Conservation (phyloP, 192 early-diverging fungal genomes). For the Coemansia sp. region DNA sequence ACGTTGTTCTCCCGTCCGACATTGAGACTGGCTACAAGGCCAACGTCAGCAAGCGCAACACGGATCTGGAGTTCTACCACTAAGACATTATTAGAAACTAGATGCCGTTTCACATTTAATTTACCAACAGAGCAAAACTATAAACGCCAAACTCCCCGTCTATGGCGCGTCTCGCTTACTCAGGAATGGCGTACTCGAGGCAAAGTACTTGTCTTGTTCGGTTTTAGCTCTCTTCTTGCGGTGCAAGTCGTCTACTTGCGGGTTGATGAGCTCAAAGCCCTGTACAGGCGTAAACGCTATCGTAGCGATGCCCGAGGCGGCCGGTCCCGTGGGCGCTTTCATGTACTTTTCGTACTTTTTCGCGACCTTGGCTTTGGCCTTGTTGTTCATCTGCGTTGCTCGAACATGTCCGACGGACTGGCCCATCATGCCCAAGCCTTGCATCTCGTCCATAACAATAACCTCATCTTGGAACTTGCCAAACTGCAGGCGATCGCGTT, state of each 20-base stretch:
- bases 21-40: slow-evolving; percentile 96
- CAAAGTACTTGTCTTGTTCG: slow-evolving; percentile 76
- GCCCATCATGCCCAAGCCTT: slow-evolving; percentile 88
- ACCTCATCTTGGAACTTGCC: slow-evolving; percentile 89
- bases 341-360: slow-evolving; percentile 61
- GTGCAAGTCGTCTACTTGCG: slow-evolving; percentile 59
- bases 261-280: slow-evolving; percentile 91
- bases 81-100: slow-evolving; percentile 38
- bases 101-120: background rate
- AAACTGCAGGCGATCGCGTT: slow-evolving; percentile 90
- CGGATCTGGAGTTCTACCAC: slow-evolving; percentile 95
- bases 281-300: slow-evolving; percentile 94
- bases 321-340: slow-evolving; percentile 34
- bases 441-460: slow-evolving; percentile 77
- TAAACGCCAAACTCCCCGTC: background rate
- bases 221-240: slow-evolving; percentile 57
- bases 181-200: slow-evolving; percentile 62
- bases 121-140: background rate
- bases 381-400: slow-evolving; percentile 65
- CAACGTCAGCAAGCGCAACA: slow-evolving; percentile 95
- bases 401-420: slow-evolving; percentile 77
- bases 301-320: slow-evolving; percentile 81
- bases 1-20: slow-evolving; percentile 92
- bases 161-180: slow-evolving; percentile 35
- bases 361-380: slow-evolving; percentile 63